Conservation (phyloP, 2,329 filamentous ascomycete genomes). For the Ascochyta pisi region DNA sequence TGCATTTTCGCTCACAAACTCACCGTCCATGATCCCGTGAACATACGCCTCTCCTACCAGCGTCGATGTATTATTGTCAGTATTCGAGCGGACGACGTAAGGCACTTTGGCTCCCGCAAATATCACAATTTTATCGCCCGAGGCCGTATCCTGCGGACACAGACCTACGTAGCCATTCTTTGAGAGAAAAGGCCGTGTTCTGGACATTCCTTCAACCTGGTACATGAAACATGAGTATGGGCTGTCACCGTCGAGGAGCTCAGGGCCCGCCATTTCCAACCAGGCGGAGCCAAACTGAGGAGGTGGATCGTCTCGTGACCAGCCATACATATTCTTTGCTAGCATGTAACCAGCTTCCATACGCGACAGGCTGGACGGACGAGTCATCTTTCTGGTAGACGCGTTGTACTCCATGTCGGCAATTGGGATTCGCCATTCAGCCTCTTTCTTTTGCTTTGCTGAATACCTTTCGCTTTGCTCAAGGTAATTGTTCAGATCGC, state of each 20-base stretch:
- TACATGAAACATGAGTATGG: background rate
- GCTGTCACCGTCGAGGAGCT: background rate
- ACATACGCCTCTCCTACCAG: constrained; percentile 21
- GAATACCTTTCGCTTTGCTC: background rate
- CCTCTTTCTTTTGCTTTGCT: constrained; percentile 8
- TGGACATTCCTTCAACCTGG: constrained; percentile 16
- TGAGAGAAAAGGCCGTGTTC: constrained; percentile 16
- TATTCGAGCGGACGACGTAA: constrained; percentile 11
- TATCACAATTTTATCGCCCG: constrained; percentile 16
- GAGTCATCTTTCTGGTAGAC: background rate
- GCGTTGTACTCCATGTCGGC: constrained; percentile 16
- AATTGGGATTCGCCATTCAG: constrained; percentile 20
- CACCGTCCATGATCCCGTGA: constrained; percentile 24
- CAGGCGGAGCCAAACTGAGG: background rate
- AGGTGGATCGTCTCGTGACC: background rate
- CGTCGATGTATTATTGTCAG: background rate
- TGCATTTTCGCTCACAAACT: constrained; percentile 9
- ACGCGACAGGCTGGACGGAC: background rate
- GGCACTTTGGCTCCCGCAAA: constrained; percentile 19
- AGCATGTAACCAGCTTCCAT: background rate
- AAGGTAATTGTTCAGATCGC: background rate
- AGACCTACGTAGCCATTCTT: constrained; percentile 18
- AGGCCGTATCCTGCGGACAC: constrained; percentile 1
- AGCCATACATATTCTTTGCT: background rate
- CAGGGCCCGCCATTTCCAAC: background rate